Base-by-base conservation (phyloP, 805 yeast species). In the Myxozyma melibiosi region DNA sequence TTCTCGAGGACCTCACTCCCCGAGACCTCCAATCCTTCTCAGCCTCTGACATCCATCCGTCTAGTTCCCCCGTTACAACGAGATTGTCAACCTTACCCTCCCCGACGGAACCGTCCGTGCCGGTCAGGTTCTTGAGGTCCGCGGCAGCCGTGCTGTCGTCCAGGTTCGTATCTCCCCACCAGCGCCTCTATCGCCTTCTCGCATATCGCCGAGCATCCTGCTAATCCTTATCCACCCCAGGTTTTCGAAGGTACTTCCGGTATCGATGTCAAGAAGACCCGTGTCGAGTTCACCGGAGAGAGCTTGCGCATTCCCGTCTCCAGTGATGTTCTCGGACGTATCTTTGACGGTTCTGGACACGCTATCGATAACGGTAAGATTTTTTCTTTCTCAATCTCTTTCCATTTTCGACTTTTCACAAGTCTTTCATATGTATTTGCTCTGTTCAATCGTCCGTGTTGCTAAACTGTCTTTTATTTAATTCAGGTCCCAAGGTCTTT, bases 171-270 rank as follows among this genome's bases (percentile, higher is more conserved):
- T 9, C 18, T 30, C 16, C 16, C 8, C 33, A n/a, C 4, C n/a
- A n/a, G n/a, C n/a, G n/a, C 5, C 37, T 20, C 31, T 20, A 13
- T 31, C 18, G 4, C 27, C 2, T 6, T 38, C n/a, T 28, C 28
- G 33, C 25, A n/a, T 27, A 14, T 37, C 27, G 4, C 35, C 24
- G 18, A 16, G 9, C n/a, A 13, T 5, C 13, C 39, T 5, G 30
- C 37, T 33, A 11, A 20, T 22, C 20, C 1, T n/a, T 35, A 16
- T 16, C 8, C 8, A 14, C 6, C 24, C 20, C 20, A 60, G 64
- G 99, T 94, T 49, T 94, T 94, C 72, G 98, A 94, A 78, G 99
- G 99, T 71, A 94, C 99, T 51, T 86, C 97, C 4, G 99, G 99
- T 70, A 89, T 94, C 67, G 99, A 94, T 79, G 98, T 94, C 63